Base-by-base conservation (phyloP, 352 stramenopile genomes). In the Globisporangium sylvaticum region DNA sequence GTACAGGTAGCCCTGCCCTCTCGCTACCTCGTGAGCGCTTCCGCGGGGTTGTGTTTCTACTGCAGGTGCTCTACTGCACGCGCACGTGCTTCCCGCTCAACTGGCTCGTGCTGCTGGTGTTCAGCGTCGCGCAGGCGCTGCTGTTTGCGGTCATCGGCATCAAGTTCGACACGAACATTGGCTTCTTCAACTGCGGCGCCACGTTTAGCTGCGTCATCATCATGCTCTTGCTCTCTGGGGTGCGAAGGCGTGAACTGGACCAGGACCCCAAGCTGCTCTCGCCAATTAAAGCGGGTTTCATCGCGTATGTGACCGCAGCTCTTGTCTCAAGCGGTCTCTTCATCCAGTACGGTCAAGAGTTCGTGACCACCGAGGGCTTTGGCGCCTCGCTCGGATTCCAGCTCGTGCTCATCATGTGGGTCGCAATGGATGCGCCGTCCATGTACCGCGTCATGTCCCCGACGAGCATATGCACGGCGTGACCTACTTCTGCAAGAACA, bases 381-480 rank as follows among this genome's bases (percentile, higher is more conserved):
- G 64, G 64, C 14, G 83, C 76, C 32, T 78, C 72, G 7, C 64
- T 83, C 58, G 65, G 53, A 20, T 68, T 89, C 42, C 76, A 86
- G 64, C 58, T 87, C 12, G 68, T 84, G 5, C 72, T 89, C 15
- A 67, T 84, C 32, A 56, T 81, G 46, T 89, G 80, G 78, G 83
- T 89, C 64, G 71, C 78, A 0, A 77, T 78, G 58, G 78, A 87
- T 32, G 80, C 80, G 9, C 75, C 69, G 53, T 76, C 62, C 70
- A 89, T 89, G 79, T 83, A 84, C 55, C 75, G 75, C 53, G 74
- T 84, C 44, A 72, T 89, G 67, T 84, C 9, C 80, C 80, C 0
- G 80, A 88, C 58, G 80, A 88, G 67, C 84, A 85, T 74, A 88
- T 88, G 77, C 81, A 81, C 66, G 79, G 79, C 53, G 79, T 88